Conservation (phyloP, 352 stramenopile species). For the Phytophthora constricta region DNA sequence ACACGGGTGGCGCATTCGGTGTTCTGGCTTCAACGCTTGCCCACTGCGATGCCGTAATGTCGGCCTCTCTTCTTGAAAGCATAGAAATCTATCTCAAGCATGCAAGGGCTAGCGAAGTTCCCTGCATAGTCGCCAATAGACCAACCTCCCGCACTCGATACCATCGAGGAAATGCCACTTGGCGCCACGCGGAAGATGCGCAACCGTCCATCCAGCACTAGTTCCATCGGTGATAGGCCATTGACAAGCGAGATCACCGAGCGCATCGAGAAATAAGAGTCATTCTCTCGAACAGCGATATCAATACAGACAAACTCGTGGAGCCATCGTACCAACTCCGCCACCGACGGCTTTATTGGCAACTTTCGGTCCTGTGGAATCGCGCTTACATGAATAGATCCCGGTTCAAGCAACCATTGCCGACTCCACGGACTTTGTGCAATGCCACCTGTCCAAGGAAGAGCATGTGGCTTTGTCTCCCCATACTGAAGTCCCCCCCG, state of each 20-base stretch:
- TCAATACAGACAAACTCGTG: slow-evolving; percentile 16
- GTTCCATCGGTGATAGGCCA: slow-evolving; percentile 9
- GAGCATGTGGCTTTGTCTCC: not conserved
- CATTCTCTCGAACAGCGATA: slow-evolving; percentile 13
- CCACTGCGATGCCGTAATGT: too few species aligned
- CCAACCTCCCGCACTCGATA: slow-evolving; percentile 3
- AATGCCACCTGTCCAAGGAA: too few species aligned
- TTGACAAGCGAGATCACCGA: slow-evolving; percentile 7
- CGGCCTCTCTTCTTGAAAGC: not conserved
- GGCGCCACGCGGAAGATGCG: slow-evolving; percentile 42
- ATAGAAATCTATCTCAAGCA: slow-evolving; percentile 11
- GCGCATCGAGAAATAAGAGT: not conserved
- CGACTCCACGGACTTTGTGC: slow-evolving; percentile 15
- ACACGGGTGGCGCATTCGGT: slow-evolving; percentile 2
- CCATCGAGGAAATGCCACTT: slow-evolving; percentile 32
- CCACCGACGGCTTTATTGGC: not conserved
- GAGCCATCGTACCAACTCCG: slow-evolving; percentile 5
- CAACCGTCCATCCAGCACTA: slow-evolving; percentile 33
- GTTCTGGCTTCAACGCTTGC: too few species aligned
- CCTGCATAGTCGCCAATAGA: slow-evolving; percentile 13
- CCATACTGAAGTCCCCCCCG: not conserved
- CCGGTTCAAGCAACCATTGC: slow-evolving; percentile 22
- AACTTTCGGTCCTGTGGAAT: not conserved
- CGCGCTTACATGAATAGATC: slow-evolving; percentile 12
- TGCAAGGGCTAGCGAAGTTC: not conserved